A percentile compares a stretch with the other conserved stretches of the same genome.
Conservation (phyloP, 345 rosid genomes). For the Eucalyptus tenuipes region DNA sequence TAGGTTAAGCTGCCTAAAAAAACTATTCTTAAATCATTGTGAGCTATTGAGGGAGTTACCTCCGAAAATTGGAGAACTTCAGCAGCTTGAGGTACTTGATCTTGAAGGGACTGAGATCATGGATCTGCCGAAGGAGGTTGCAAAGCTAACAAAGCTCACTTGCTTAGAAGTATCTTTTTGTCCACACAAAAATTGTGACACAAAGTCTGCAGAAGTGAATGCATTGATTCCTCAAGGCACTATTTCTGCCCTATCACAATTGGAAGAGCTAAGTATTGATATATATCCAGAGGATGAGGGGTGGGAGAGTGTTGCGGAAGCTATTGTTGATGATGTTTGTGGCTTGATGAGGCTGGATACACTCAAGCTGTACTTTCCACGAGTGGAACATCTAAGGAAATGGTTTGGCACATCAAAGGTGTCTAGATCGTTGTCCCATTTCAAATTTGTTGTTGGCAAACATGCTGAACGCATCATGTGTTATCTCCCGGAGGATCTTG, state of each 20-base stretch:
- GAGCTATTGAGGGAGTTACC: neutral
- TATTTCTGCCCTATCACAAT: neutral
- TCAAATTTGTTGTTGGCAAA: neutral
- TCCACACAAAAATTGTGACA: neutral
- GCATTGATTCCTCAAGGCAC: neutral
- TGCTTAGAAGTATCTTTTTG: neutral
- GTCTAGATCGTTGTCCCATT: neutral
- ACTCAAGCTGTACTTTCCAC: neutral
- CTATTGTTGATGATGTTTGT: neutral
- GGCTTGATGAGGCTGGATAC: neutral
- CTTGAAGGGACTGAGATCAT: neutral
- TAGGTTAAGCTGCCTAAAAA: too few species aligned
- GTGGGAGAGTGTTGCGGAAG: neutral
- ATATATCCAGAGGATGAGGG: slow-evolving; percentile 1
- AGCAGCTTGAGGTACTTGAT: neutral
- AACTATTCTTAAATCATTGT: neutral
- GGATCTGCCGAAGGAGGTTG: neutral
- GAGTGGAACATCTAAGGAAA: neutral
- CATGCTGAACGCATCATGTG: too few species aligned
- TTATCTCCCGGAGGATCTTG: too few species aligned
- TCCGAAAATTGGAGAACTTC: neutral
- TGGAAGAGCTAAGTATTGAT: neutral
- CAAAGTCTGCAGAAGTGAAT: neutral
- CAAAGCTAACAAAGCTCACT: neutral
- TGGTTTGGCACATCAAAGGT: neutral